Evolutionary conservation across 2,329 filamentous ascomycete genomes (phyloP).

Genomic region (Amylocarpus encephaloides): DNA sequence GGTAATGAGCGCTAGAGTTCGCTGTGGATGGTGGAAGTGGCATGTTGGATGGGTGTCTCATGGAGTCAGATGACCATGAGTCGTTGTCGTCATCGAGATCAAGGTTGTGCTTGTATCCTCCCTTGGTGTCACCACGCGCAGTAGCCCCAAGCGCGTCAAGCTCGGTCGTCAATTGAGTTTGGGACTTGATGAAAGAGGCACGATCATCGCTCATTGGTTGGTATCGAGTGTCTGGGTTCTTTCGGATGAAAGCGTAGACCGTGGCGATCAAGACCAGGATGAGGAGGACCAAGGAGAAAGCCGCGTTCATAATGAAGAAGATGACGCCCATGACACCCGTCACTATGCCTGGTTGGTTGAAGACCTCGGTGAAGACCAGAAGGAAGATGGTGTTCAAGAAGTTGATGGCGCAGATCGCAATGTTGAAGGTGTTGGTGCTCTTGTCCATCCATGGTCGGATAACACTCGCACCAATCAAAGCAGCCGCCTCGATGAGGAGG

Average conservation of each 20-base stretch:
- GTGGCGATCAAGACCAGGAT: slow-evolving; percentile 76
- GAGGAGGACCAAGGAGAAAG: slow-evolving; percentile 74
- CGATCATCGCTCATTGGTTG: slow-evolving; percentile 96
- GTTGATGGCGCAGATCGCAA: slow-evolving; percentile 82
- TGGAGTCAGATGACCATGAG: slow-evolving; percentile 56
- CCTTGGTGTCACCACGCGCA: slow-evolving; percentile 71
- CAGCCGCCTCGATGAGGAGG: slow-evolving; percentile 72
- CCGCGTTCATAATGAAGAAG: slow-evolving; percentile 82
- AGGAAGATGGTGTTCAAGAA: slow-evolving; percentile 88
- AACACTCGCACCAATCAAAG: slow-evolving; percentile 71
- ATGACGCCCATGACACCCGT: slow-evolving; percentile 84
- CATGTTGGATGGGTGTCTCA: slow-evolving; percentile 38
- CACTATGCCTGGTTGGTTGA: slow-evolving; percentile 75
- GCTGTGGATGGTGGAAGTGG: slow-evolving; percentile 28
- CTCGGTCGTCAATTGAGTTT: slow-evolving; percentile 81
- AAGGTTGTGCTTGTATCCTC: slow-evolving; percentile 48
- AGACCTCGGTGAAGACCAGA: slow-evolving; percentile 80
- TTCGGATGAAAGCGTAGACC: slow-evolving; percentile 74
- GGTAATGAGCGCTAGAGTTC: slow-evolving; percentile 25
- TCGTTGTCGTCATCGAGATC: slow-evolving; percentile 69
- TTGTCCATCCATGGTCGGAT: slow-evolving; percentile 98
- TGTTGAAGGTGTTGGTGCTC: slow-evolving; percentile 95
- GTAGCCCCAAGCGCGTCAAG: slow-evolving; percentile 85
- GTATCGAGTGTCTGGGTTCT: slow-evolving; percentile 92
- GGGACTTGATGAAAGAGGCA: slow-evolving; percentile 95